Evolutionary conservation across 2,329 filamentous ascomycete species (phyloP), one percentile per base, ranked within the genome.

Genomic region (Zopfia rhizophila): DNA sequence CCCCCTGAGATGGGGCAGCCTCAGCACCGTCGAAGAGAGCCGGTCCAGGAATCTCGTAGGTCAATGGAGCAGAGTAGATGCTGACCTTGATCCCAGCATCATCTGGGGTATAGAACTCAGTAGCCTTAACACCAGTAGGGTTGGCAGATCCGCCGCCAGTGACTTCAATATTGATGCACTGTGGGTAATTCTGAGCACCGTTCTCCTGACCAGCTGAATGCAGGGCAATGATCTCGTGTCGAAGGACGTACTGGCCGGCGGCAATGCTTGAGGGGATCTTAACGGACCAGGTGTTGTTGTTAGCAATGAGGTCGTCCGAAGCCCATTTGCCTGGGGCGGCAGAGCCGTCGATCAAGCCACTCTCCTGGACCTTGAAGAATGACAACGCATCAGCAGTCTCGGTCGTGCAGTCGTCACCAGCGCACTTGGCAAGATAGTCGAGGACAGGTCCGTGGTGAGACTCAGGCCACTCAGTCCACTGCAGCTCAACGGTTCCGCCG

Each of bases 391-490:
- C 70, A 68, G 83, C 81, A 67, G 82, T 78, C 44, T 79, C 81
- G 1, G 67, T 65, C 25, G 78, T 73, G 67, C 82, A 86, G 65
- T 84, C 78, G 16, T 79, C 82, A 10, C 56, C 55, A 28, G 39
- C 37, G 70, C 82, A 85, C 57, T 77, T 77, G 43, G 85, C 85
- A 12, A 87, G 72, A 73, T 87, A 88, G 66, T 80, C 80, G 52
- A 88, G 77, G 57, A 88, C 79, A 7, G 85, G 84, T 2, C 83
- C 83, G 54, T 85, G 77, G 73, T 89, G 82, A 42, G 77, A 80
- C 7, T 80, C 75, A n/a, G 86, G 85, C 86, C 86, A 89, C 12
- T 74, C 73, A 46, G 77, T 82, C 86, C 86, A 89, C 58, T 82
- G 77, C 36, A 89, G 70, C 47, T 80, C 73, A 55, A 88, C 64